Base-by-base conservation (phyloP, 805 yeast genomes). In the Kregervanrija fluxuum region DNA sequence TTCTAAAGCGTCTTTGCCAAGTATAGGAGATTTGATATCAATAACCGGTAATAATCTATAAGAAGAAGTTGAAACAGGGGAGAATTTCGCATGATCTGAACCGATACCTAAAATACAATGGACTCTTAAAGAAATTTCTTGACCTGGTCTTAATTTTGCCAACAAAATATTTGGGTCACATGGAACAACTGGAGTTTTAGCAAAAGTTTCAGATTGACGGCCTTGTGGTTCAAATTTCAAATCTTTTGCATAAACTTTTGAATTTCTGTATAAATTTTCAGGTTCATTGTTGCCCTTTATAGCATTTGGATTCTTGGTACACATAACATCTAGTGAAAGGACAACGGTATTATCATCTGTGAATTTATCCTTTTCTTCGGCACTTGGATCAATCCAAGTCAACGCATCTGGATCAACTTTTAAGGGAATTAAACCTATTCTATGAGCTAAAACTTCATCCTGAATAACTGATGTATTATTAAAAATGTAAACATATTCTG, bases 51-150 rank as follows among this genome's bases (percentile, higher is more conserved):
- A 66, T 59, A 93, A 73, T 67, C 99, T 77, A 68, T 93, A 93
- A 11, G 96, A 86, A 3, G 99, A 97, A 11, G 99, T 93, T 13
- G 95, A 78, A 10, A 93, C 99, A 5, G 99, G 99, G 8, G 97
- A 88, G 63, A 87, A 93, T 66, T 93, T 93, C 48, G 99, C 97
- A 66, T 93, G 99, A 64, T 93, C 99, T 36, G 88, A 67, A 42
- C 59, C 99, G 53, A 86, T 68, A 47, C 99, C 99, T 50, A 91
- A 73, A 30, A 90, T 73, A 62, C 97, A 93, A 67, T 89, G 96
- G 46, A 85, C 95, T 59, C 89, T 75, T 52, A 93, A 72, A 28
- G 91, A 77, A 51, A 93, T 90, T 67, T 93, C 98, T 69, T 93
- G 99, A 40, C 96, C 96, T 6, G 98, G 98, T 57, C 99, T 79